A percentile compares a stretch with the other conserved stretches of the same genome.
These are phyloP conservation scores for Scenedesmus sp. DNA, from an alignment of 163 green algal species.

Conservation along the genomic window DNA sequence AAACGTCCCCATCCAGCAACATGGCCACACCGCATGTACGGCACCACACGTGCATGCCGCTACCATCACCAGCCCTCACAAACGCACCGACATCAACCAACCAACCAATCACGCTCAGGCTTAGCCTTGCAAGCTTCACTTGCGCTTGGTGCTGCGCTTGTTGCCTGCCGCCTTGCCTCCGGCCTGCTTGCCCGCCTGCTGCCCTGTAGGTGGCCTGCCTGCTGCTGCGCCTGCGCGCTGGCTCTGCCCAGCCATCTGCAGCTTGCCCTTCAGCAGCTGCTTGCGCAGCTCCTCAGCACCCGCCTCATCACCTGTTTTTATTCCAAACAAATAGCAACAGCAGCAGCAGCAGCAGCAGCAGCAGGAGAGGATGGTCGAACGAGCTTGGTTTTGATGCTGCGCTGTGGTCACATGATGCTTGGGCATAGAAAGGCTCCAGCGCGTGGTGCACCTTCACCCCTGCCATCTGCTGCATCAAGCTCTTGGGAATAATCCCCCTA, in stretches of 20 bases:
- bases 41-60: too few species aligned
- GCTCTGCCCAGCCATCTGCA: slow-evolving; percentile 12
- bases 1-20: too few species aligned
- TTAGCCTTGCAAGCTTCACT: not conserved
- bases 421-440: slow-evolving; percentile 46
- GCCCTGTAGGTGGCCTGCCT: slow-evolving; percentile 13
- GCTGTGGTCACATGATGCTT: not conserved
- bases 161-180: not conserved
- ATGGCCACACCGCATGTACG: too few species aligned
- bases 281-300: slow-evolving; percentile 34
- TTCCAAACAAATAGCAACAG: not conserved
- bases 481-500: not conserved
- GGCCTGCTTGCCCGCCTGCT: slow-evolving; percentile 1
- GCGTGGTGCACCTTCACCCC: slow-evolving; percentile 33
- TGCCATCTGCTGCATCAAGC: slow-evolving; percentile 43
- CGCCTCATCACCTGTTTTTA: slow-evolving; percentile 7
- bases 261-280: slow-evolving; percentile 8
- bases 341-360: not conserved
- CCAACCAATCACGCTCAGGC: too few species aligned
- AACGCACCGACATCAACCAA: not conserved
- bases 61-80: too few species aligned
- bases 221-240: not conserved
- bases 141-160: slow-evolving; percentile 13
- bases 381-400: not conserved
- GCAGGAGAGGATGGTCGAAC: not conserved